Percentiles rank a stretch among this genome's conserved stretches.
phyloP scores from a whole-genome alignment of 805 yeast genomes.

The Candida ortonii region DNA sequence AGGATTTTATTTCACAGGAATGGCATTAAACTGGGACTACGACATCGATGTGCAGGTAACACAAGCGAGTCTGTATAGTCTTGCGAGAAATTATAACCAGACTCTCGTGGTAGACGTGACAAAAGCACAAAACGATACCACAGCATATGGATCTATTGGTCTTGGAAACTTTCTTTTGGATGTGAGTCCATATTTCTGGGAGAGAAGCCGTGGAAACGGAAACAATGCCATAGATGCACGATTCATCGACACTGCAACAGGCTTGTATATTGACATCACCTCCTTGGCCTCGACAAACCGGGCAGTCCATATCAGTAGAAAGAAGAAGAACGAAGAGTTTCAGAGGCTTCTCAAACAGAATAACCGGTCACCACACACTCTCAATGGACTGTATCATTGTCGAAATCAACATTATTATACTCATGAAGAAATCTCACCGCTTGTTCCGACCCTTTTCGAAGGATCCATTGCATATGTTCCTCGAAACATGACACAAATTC shows the following conservation, averaged over 20 bases:
- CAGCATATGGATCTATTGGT: slow-evolving; percentile 26
- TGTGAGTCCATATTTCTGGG: slow-evolving; percentile 33
- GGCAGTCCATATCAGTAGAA: slow-evolving; percentile 8
- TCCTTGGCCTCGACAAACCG: slow-evolving; percentile 30
- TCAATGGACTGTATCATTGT: slow-evolving; percentile 38
- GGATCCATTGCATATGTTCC: slow-evolving; percentile 53
- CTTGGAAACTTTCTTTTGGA: slow-evolving; percentile 33
- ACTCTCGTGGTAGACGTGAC: slow-evolving; percentile 44
- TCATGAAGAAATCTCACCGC: slow-evolving; percentile 48
- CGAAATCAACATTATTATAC: slow-evolving; percentile 55
- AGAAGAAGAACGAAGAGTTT: slow-evolving; percentile 14
- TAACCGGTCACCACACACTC: slow-evolving; percentile 9
- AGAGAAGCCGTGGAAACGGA: slow-evolving; percentile 42
- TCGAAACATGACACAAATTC: slow-evolving; percentile 31
- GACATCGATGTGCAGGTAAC: slow-evolving; percentile 65
- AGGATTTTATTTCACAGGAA: slow-evolving; percentile 62
- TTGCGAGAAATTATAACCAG: slow-evolving; percentile 49
- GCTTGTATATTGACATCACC: slow-evolving; percentile 44
- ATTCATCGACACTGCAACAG: slow-evolving; percentile 49
- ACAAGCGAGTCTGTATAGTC: slow-evolving; percentile 38
- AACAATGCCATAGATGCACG: slow-evolving; percentile 54
- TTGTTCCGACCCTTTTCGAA: slow-evolving; percentile 55
- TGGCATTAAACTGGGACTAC: slow-evolving; percentile 58
- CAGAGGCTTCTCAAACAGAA: slow-evolving; percentile 17
- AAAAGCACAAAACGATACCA: slow-evolving; percentile 4